A percentile compares a stretch with the other conserved stretches of the same genome.
These are phyloP conservation scores for Nephelium lappaceum DNA, from an alignment of 345 rosid genomes.

Conservation along the genomic window DNA sequence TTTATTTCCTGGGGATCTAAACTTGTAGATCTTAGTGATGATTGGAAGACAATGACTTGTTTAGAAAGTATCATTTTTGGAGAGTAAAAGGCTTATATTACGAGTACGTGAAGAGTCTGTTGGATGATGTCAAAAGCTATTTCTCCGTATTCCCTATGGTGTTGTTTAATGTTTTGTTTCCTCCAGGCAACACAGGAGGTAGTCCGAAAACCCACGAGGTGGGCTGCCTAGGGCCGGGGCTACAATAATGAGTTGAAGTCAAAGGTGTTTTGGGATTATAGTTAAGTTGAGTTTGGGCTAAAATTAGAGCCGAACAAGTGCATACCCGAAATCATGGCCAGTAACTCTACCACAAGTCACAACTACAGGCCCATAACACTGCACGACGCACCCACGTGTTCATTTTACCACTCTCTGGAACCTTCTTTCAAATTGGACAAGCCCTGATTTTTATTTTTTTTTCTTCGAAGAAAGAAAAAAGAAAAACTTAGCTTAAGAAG, in stretches of 20 bases:
- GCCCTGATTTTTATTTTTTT: background rate
- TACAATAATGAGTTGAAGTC: too few relatives aligned
- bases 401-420: background rate
- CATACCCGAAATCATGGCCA: too few relatives aligned
- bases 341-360: too few relatives aligned
- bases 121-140: background rate
- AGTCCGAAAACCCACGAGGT: fast-evolving
- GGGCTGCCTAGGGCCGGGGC: too few relatives aligned
- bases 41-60: background rate
- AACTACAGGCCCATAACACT: background rate
- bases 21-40: background rate
- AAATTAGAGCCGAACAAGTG: background rate
- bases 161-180: background rate
- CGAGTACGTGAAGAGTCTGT: background rate
- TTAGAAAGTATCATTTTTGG: background rate
- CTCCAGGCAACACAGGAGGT: background rate
- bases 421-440: background rate
- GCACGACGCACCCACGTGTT: background rate
- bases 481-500: background rate
- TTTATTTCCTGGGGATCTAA: background rate
- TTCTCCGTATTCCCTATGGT: background rate
- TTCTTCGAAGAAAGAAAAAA: background rate
- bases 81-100: background rate
- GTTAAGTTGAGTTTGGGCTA: too few relatives aligned
- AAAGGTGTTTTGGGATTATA: too few relatives aligned